A percentile compares a stretch with the other conserved stretches of the same genome.
phyloP scores from a whole-genome alignment of 2,329 filamentous ascomycete species.

The Botryotinia calthae region DNA sequence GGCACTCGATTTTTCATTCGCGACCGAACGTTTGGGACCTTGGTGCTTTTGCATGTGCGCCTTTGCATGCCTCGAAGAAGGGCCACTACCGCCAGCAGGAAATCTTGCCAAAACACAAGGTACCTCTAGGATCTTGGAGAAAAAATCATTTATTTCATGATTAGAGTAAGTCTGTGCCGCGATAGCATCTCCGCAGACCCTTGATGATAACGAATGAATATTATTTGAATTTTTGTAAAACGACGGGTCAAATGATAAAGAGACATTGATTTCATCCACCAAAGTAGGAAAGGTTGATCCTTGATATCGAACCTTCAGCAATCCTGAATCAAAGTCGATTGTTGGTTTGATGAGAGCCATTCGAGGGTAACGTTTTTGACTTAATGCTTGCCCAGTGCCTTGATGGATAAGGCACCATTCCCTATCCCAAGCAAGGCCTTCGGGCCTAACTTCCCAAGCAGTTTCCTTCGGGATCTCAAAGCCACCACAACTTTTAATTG shows the following conservation, averaged over 20 bases:
- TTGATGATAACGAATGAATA: slow-evolving; percentile 52
- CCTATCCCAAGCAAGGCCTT: slow-evolving; percentile 90
- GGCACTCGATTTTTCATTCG: slow-evolving; percentile 41
- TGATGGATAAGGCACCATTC: slow-evolving; percentile 94
- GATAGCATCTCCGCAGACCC: slow-evolving; percentile 81
- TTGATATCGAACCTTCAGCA: slow-evolving; percentile 59
- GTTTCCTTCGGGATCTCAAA: slow-evolving; percentile 63
- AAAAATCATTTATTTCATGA: slow-evolving; percentile 67
- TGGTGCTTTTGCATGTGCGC: slow-evolving; percentile 63
- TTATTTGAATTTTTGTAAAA: slow-evolving; percentile 47
- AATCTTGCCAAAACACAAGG: slow-evolving; percentile 84
- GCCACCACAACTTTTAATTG: slow-evolving; percentile 90
- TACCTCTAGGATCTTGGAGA: slow-evolving; percentile 70
- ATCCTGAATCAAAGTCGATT: slow-evolving; percentile 66
- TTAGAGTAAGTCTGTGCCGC: slow-evolving; percentile 68
- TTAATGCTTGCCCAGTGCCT: slow-evolving; percentile 79
- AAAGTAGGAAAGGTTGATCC: slow-evolving; percentile 37
- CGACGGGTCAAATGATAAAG: slow-evolving; percentile 65
- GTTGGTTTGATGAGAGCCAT: slow-evolving; percentile 81
- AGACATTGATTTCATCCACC: slow-evolving; percentile 48
- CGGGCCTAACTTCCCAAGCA: slow-evolving; percentile 73
- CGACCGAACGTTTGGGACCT: slow-evolving; percentile 26
- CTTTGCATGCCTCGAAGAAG: slow-evolving; percentile 67
- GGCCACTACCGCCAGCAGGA: slow-evolving; percentile 61
- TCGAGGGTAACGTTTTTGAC: slow-evolving; percentile 80